phyloP scores from a whole-genome alignment of 2,329 filamentous ascomycete species.

The Talaromyces sp. region DNA sequence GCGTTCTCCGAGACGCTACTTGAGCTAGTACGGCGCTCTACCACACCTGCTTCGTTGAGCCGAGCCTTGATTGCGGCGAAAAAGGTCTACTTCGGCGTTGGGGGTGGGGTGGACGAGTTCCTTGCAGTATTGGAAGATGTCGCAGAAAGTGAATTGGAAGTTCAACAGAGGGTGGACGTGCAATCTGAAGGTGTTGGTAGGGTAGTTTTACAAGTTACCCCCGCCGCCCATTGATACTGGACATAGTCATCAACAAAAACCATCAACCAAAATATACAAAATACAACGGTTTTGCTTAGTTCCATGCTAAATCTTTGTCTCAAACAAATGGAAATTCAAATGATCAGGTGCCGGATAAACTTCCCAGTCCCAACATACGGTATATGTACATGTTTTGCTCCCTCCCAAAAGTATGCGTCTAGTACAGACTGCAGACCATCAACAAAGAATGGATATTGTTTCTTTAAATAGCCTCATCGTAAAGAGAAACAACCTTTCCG shows the following conservation, averaged over 20 bases:
- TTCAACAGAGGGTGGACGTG: slow-evolving; percentile 39
- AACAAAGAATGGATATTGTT: slow-evolving; percentile 14
- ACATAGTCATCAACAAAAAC: no score
- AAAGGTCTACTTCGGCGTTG: slow-evolving; percentile 68
- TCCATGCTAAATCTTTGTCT: not conserved
- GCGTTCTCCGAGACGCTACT: slow-evolving; percentile 60
- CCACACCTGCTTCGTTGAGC: slow-evolving; percentile 18
- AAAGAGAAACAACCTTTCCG: slow-evolving; percentile 47
- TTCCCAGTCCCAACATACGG: slow-evolving; percentile 25
- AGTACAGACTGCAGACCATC: slow-evolving; percentile 22
- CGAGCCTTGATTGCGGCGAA: slow-evolving; percentile 65
- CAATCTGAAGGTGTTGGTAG: slow-evolving; percentile 49
- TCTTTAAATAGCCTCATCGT: slow-evolving; percentile 40
- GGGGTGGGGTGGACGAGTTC: slow-evolving; percentile 66
- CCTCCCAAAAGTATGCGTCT: slow-evolving; percentile 24
- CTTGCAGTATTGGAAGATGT: slow-evolving; percentile 35
- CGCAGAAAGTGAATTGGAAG: slow-evolving; percentile 28
- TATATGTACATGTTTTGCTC: slow-evolving; percentile 41
- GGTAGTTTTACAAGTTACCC: slow-evolving; percentile 43
- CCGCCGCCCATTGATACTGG: slow-evolving; percentile 7
- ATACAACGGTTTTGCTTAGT: not conserved
- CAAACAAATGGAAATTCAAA: slow-evolving; percentile 29
- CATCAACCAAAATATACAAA: not conserved
- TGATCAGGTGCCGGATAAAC: slow-evolving; percentile 30
- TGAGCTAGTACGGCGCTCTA: slow-evolving; percentile 50